A percentile compares a stretch with the other conserved stretches of the same genome.
phyloP scores from a whole-genome alignment of 345 rosid species.

The Mallotus nudiflorus region DNA sequence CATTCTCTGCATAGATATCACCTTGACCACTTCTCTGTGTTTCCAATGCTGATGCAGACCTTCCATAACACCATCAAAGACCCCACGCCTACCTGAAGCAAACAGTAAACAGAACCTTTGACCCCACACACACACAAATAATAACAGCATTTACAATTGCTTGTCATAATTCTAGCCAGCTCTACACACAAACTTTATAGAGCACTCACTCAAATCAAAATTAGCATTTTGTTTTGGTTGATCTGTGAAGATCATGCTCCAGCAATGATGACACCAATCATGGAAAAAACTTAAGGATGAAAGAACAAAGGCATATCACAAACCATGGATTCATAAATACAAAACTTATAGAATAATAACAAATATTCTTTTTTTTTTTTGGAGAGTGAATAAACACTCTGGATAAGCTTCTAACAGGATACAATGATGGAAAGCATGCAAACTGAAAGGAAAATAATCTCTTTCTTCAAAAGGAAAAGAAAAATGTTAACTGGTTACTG shows the following conservation, averaged over 20 bases:
- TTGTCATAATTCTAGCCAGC: not conserved
- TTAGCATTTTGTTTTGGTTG: not conserved
- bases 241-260: not conserved
- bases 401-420: not conserved
- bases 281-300: not conserved
- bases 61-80: constrained; percentile 83
- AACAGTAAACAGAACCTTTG: constrained; percentile 8
- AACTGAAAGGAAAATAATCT: not conserved
- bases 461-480: not conserved
- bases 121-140: not conserved
- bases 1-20: constrained; percentile 71
- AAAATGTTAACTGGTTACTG: not conserved
- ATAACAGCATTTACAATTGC: not conserved
- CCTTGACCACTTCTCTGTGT: constrained; percentile 77
- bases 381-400: too few species aligned
- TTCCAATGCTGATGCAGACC: constrained; percentile 94
- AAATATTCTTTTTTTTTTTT: too few species aligned
- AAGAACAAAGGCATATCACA: too few species aligned
- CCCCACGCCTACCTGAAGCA: constrained; percentile 74
- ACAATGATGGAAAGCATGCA: not conserved
- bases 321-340: not conserved
- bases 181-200: not conserved
- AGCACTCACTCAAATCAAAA: not conserved
- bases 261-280: not conserved
- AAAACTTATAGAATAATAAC: too few species aligned